These are phyloP conservation scores for Bryoglossum gracile DNA, from an alignment of 495 filamentous ascomycete genomes.

Conservation along the genomic window DNA sequence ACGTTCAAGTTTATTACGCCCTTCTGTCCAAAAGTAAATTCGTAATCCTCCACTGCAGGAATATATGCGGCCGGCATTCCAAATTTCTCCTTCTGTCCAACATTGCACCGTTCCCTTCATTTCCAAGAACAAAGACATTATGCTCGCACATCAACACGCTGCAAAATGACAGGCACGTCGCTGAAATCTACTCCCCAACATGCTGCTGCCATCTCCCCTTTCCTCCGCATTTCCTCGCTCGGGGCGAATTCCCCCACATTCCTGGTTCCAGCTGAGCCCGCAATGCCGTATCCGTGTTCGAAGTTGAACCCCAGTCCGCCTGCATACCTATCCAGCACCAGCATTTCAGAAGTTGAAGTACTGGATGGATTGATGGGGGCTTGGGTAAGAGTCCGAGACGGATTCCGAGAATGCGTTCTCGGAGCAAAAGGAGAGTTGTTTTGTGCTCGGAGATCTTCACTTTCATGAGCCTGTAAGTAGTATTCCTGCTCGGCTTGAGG, in stretches of 20 bases:
- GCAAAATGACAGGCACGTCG: conserved; percentile 15
- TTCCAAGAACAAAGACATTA: no score
- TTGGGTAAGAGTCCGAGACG: no score
- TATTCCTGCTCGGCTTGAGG: not conserved
- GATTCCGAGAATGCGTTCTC: no score
- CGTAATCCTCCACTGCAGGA: no score
- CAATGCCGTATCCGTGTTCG: conserved; percentile 11
- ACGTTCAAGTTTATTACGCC: no score
- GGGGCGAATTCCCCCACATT: not conserved
- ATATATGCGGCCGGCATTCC: no score
- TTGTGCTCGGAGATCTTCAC: not conserved
- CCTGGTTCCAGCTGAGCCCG: conserved; percentile 10
- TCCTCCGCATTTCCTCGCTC: conserved; percentile 6
- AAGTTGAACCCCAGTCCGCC: conserved; percentile 12
- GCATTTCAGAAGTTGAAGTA: conserved; percentile 14
- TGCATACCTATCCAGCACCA: conserved; percentile 13
- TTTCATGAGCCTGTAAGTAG: not conserved
- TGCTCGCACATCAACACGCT: not conserved
- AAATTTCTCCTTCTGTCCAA: no score
- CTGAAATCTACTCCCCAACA: conserved; percentile 17
- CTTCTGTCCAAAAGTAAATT: no score
- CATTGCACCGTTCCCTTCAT: no score
- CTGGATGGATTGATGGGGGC: not conserved
- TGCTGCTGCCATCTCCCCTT: conserved; percentile 1
- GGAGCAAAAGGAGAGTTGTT: conserved; percentile 1